Conservation (phyloP, 1,284 basidiomycete species). For the Microbotryum silenes-acaulis region DNA sequence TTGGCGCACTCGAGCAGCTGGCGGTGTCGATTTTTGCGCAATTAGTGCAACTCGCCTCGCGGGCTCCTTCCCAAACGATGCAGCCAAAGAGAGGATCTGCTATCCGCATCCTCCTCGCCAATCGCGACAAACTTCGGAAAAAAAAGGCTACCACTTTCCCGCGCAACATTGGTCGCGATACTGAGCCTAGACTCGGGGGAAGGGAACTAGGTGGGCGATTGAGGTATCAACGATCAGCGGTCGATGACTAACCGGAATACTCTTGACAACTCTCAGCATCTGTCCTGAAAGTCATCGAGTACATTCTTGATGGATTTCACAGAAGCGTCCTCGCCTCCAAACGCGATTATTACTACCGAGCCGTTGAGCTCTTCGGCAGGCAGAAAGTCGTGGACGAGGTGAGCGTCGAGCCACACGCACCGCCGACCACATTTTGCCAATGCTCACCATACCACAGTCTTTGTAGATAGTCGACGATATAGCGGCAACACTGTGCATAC, state of each 20-base stretch:
- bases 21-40: constrained; percentile 14
- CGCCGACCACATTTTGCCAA: not conserved
- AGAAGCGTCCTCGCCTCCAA: constrained; percentile 16
- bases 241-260: no score
- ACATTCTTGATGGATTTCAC: constrained; percentile 19
- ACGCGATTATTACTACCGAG: constrained; percentile 76
- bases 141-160: constrained; percentile 13
- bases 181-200: constrained; percentile 3
- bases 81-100: not conserved
- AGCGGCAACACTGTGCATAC: constrained; percentile 65
- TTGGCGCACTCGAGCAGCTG: constrained; percentile 13
- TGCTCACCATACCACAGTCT: not conserved
- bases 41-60: constrained; percentile 5
- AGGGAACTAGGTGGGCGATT: constrained; percentile 17
- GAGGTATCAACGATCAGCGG: no score
- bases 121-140: not conserved
- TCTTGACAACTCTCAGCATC: constrained; percentile 1
- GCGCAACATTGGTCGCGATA: constrained; percentile 11
- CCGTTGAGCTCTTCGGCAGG: constrained; percentile 63
- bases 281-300: constrained; percentile 21
- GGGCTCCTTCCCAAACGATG: not conserved
- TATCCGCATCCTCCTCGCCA: constrained; percentile 6
- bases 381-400: constrained; percentile 70
- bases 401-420: constrained; percentile 14
- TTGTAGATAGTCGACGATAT: constrained; percentile 75